A percentile compares a stretch with the other conserved stretches of the same genome.
Conservation (phyloP, 495 filamentous ascomycete species). For the Extremus antarcticus region DNA sequence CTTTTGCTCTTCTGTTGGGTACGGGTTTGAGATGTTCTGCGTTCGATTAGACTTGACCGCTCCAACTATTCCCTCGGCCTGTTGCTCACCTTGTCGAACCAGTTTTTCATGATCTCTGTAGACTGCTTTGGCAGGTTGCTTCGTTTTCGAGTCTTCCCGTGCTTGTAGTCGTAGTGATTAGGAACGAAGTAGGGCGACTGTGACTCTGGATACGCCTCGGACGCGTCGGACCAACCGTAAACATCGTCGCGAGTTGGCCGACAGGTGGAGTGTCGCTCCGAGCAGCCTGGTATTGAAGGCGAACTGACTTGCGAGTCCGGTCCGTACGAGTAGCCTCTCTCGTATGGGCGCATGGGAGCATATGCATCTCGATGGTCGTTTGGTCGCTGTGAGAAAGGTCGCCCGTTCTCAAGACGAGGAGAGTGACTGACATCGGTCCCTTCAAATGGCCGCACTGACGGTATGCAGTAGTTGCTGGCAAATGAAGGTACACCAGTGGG, state of each 20-base stretch:
- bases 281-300: background rate
- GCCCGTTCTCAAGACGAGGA: too few relatives aligned
- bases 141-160: constrained; percentile 14
- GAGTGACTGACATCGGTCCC: too few relatives aligned
- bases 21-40: constrained; percentile 19
- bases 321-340: background rate
- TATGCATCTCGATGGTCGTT: too few relatives aligned
- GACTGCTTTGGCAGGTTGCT: constrained; percentile 19
- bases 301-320: background rate
- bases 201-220: background rate
- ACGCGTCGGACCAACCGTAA: background rate
- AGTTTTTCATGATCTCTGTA: constrained; percentile 20
- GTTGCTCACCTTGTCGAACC: constrained; percentile 17
- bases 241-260: background rate
- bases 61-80: background rate
- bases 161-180: constrained; percentile 15
- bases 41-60: background rate
- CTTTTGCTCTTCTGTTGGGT: constrained; percentile 21
- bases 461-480: too few relatives aligned
- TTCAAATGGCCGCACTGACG: too few relatives aligned
- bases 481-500: background rate
- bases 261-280: background rate
- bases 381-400: too few relatives aligned
- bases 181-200: constrained; percentile 8
- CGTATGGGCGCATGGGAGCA: too few relatives aligned